phyloP scores from a whole-genome alignment of 23 red algal species.

The Cyanidiococcus yangmingshanensis region DNA sequence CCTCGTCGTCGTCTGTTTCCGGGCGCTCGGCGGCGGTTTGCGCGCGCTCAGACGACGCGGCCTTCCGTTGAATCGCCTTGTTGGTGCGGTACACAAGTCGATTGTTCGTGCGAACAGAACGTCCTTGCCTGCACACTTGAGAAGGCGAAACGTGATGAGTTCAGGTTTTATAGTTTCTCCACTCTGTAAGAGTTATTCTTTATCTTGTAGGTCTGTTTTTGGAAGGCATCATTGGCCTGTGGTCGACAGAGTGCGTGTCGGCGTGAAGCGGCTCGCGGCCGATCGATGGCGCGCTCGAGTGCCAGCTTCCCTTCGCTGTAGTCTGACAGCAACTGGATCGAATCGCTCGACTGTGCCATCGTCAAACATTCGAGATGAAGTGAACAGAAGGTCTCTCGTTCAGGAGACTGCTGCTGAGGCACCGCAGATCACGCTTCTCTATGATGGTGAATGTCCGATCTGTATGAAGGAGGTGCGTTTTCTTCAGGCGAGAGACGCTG shows the following conservation, averaged over 20 bases:
- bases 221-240: neutral
- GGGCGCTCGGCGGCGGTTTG: too few relatives aligned
- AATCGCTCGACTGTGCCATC: neutral
- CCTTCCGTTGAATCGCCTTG: too few relatives aligned
- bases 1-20: too few relatives aligned
- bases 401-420: slow-evolving; percentile 5
- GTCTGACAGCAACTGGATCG: neutral
- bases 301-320: neutral
- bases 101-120: too few relatives aligned
- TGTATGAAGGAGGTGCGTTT: slow-evolving; percentile 53
- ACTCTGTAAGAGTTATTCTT: neutral
- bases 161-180: neutral
- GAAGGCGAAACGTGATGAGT: too few relatives aligned
- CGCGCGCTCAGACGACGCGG: too few relatives aligned
- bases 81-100: too few relatives aligned
- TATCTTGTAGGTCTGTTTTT: neutral
- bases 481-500: slow-evolving; percentile 34
- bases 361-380: neutral
- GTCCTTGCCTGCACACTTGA: too few relatives aligned
- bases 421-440: slow-evolving; percentile 47
- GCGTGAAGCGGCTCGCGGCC: neutral
- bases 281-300: neutral
- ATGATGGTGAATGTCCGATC: slow-evolving; percentile 72
- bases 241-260: neutral
- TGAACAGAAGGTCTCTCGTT: neutral